Base-by-base conservation (phyloP, 2,329 filamentous ascomycete species). In the Hyphodiscus sp. region DNA sequence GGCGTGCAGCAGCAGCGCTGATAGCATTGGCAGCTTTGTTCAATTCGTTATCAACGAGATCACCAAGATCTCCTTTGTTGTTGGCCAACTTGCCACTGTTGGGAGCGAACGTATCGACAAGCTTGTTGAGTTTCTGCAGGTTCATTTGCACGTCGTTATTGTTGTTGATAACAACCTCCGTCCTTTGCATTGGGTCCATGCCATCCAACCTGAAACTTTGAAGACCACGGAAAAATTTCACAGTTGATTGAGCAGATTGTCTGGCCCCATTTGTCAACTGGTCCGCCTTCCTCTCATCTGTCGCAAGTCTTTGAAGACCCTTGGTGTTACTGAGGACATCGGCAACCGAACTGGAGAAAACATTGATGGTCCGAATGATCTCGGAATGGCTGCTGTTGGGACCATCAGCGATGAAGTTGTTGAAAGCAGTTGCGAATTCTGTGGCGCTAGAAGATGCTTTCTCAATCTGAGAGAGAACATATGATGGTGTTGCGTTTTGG, bases 301-400 rank as follows among this genome's bases (percentile, higher is more conserved):
- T 92, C 4, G 94, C 91, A 57, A 99, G 88, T 50, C 94, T 83
- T 4, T 86, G 91, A 49, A 99, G 80, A 73, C 94, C 94, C 76
- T 99, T 99, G 61, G 92, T 91, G 73, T 97, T 99, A 73, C 86
- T 91, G 64, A 96, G 85, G 2, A 97, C 91, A 71, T 99, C 94
- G 1, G 92, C 88, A 58, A 96, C 84, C 2, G 94, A 89, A 19
- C 91, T 89, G 1, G 94, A 80, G 71, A 97, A 96, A 50, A 91
- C 82, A 66, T 90, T 94, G 63, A 96, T 88, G 0, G 90, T 89
- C 68, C 91, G 91, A 71, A 97, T 97, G 57, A 99, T 87, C 55
- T 96, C 91, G 1, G 87, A 82, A 66, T 96, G 90, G 10, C 85
- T 85, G 68, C 89, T 90, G 70, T 91, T 95, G 5, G 92, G 91